A percentile compares a stretch with the other conserved stretches of the same genome.
These are phyloP conservation scores for Pulveroboletus sp. DNA, from an alignment of 1,284 basidiomycete species.

Conservation along the genomic window DNA sequence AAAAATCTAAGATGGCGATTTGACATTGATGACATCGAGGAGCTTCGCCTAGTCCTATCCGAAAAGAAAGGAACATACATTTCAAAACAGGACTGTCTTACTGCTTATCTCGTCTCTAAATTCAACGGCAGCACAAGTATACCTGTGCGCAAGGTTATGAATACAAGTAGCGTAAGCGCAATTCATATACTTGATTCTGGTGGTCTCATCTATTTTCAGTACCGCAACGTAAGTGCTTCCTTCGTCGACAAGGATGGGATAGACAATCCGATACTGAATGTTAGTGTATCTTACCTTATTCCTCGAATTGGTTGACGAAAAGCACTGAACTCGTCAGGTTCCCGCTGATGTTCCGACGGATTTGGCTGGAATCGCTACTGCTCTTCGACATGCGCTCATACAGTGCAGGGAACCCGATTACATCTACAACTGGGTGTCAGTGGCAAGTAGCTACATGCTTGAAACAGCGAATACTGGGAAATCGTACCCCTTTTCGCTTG, in stretches of 20 bases:
- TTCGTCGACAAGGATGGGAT: slow-evolving; percentile 21
- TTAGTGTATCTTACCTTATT: slow-evolving; percentile 11
- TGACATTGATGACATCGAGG: slow-evolving; percentile 8
- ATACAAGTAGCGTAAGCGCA: slow-evolving; percentile 29
- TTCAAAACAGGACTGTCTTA: slow-evolving; percentile 32
- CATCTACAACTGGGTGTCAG: slow-evolving; percentile 27
- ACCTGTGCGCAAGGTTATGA: slow-evolving; percentile 19
- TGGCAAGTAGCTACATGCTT: slow-evolving; percentile 28
- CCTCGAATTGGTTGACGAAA: neutral
- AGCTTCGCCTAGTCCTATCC: slow-evolving; percentile 18
- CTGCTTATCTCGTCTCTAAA: slow-evolving; percentile 28
- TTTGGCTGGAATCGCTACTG: slow-evolving; percentile 19
- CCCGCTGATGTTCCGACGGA: slow-evolving; percentile 12
- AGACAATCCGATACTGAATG: slow-evolving; percentile 30
- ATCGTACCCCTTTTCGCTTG: slow-evolving; percentile 19
- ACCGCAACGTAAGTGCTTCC: slow-evolving; percentile 17
- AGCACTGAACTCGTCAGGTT: slow-evolving; percentile 11
- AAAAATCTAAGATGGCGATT: slow-evolving; percentile 22
- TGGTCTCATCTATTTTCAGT: slow-evolving; percentile 22
- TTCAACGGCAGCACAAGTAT: slow-evolving; percentile 18
- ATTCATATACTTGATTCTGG: neutral
- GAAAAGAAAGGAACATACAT: slow-evolving; percentile 8
- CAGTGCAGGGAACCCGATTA: slow-evolving; percentile 17
- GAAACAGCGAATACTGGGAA: slow-evolving; percentile 23
- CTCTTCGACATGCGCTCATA: slow-evolving; percentile 28